phyloP scores from a whole-genome alignment of 1,284 basidiomycete genomes.

The Thecaphora thlaspeos region DNA sequence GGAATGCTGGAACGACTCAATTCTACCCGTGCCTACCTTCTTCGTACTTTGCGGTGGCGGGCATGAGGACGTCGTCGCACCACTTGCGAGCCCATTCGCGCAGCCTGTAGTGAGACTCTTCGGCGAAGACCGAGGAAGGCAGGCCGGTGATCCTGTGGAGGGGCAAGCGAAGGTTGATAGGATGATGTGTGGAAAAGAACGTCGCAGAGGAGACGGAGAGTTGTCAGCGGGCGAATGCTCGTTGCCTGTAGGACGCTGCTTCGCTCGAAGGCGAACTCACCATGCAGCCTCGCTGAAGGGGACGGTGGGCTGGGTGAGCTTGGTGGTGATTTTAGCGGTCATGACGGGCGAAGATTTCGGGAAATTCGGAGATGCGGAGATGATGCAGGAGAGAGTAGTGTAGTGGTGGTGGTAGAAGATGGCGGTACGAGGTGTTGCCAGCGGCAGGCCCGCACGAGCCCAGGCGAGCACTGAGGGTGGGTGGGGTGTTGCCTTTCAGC shows the following conservation, averaged over 20 bases:
- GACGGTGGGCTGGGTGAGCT: conserved; percentile 32
- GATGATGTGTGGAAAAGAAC: too few species aligned
- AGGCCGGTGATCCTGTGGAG: conserved; percentile 21
- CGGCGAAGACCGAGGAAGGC: conserved; percentile 36
- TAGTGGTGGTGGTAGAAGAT: too few species aligned
- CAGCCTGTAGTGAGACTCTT: conserved; percentile 24
- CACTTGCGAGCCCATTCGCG: conserved; percentile 35
- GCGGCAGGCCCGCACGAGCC: too few species aligned
- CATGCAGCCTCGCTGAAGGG: conserved; percentile 40
- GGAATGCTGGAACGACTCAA: neutral
- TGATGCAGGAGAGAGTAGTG: too few species aligned
- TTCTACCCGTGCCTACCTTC: neutral
- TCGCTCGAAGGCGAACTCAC: neutral
- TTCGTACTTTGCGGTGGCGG: conserved; percentile 25
- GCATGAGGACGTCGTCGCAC: conserved; percentile 33
- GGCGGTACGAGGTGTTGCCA: too few species aligned
- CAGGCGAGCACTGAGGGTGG: too few species aligned
- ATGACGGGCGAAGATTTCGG: conserved; percentile 7
- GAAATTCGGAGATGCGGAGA: too few species aligned
- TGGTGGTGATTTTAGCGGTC: conserved; percentile 11
- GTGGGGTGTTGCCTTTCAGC: too few species aligned
- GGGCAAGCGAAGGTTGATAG: neutral
- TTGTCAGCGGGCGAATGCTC: neutral
- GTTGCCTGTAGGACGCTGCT: too few species aligned
- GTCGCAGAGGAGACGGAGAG: neutral